Evolutionary conservation across 805 yeast genomes (phyloP).

Genomic region (Wickerhamomyces bisporus): DNA sequence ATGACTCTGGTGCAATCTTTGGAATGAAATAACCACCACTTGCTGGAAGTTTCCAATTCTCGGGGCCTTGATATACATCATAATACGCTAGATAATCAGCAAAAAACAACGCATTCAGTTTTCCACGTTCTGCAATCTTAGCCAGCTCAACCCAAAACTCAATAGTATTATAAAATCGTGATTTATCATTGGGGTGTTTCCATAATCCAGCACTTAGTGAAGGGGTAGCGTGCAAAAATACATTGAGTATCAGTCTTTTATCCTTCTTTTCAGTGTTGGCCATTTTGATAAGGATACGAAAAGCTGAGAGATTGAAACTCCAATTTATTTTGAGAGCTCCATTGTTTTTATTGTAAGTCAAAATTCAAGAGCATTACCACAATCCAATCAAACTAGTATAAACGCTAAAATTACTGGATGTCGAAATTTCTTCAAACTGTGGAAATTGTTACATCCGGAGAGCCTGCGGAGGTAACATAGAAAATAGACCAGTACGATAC

Average conservation of each 20-base stretch:
- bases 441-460: too few species aligned
- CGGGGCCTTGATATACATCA: slow-evolving; percentile 37
- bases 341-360: too few species aligned
- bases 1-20: slow-evolving; percentile 30
- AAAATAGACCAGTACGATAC: too few species aligned
- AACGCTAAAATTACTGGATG: too few species aligned
- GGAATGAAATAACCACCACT: slow-evolving; percentile 26
- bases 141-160: slow-evolving; percentile 36
- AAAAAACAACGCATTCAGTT: slow-evolving; percentile 33
- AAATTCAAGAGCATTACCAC: too few species aligned
- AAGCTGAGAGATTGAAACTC: too few species aligned
- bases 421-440: too few species aligned
- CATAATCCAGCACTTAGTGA: slow-evolving; percentile 28
- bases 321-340: too few species aligned
- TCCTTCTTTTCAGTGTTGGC: slow-evolving; percentile 1
- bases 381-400: too few species aligned
- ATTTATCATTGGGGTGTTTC: slow-evolving; percentile 21
- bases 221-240: slow-evolving; percentile 31
- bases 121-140: slow-evolving; percentile 31
- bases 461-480: too few species aligned
- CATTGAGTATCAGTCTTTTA: slow-evolving; percentile 31
- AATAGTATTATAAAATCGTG: slow-evolving; percentile 10
- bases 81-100: slow-evolving; percentile 38
- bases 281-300: too few species aligned
- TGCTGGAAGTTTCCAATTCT: slow-evolving; percentile 29